Evolutionary conservation across 2,329 filamentous ascomycete species (phyloP).

Genomic region (Pseudofabraea citricarpa): DNA sequence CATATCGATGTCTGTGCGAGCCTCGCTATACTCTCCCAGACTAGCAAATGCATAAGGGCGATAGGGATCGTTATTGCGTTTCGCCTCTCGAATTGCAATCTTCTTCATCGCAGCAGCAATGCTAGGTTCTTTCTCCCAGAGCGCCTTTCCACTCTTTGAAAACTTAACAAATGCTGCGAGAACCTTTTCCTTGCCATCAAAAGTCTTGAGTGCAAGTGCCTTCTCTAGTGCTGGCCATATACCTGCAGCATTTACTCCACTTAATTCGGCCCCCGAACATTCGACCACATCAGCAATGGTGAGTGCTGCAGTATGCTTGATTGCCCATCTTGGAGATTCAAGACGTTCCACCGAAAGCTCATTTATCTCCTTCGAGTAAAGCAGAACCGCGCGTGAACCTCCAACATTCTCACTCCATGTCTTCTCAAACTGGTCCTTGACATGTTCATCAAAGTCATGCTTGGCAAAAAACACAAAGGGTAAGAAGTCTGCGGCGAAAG

Average conservation of each 20-base stretch:
- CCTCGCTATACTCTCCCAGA: slow-evolving; percentile 68
- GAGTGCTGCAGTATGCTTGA: slow-evolving; percentile 84
- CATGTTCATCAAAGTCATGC: slow-evolving; percentile 78
- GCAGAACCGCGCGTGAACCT: slow-evolving; percentile 71
- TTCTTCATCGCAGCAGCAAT: slow-evolving; percentile 68
- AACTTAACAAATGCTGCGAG: slow-evolving; percentile 77
- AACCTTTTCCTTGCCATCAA: slow-evolving; percentile 84
- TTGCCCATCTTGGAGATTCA: slow-evolving; percentile 78
- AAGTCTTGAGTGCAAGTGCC: slow-evolving; percentile 82
- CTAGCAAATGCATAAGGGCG: slow-evolving; percentile 68
- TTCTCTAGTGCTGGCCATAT: slow-evolving; percentile 85
- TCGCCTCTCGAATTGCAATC: slow-evolving; percentile 80
- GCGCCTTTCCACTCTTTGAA: slow-evolving; percentile 54
- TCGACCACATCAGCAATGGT: slow-evolving; percentile 70
- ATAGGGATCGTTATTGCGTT: slow-evolving; percentile 84
- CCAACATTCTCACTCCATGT: slow-evolving; percentile 92
- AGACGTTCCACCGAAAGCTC: slow-evolving; percentile 62
- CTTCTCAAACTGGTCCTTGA: slow-evolving; percentile 72
- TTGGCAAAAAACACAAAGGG: slow-evolving; percentile 87
- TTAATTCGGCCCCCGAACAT: slow-evolving; percentile 60
- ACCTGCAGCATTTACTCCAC: slow-evolving; percentile 50
- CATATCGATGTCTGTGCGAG: slow-evolving; percentile 65
- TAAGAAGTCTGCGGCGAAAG: slow-evolving; percentile 68
- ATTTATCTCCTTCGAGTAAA: slow-evolving; percentile 82
- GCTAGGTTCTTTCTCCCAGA: slow-evolving; percentile 48